A percentile compares a stretch with the other conserved stretches of the same genome.
These are phyloP conservation scores for Daldinia caldariorum DNA, from an alignment of 495 filamentous ascomycete species.

Conservation along the genomic window DNA sequence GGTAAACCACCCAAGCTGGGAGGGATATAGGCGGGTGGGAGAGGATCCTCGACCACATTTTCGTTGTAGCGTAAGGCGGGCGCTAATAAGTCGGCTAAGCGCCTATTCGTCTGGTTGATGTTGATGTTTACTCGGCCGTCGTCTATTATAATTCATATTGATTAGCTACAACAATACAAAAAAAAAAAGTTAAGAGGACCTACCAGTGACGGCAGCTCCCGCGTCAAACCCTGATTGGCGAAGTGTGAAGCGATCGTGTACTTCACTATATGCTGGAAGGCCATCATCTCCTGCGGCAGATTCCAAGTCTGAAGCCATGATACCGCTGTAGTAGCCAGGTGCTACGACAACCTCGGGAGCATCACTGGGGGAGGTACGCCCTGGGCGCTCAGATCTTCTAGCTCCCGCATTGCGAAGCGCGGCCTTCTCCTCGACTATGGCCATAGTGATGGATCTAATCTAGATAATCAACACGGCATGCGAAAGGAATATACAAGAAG, in stretches of 20 bases:
- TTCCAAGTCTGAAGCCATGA: slow-evolving; percentile 43
- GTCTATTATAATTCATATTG: slow-evolving; percentile 45
- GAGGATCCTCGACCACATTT: slow-evolving; percentile 48
- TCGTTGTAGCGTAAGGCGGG: slow-evolving; percentile 70
- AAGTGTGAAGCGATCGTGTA: slow-evolving; percentile 57
- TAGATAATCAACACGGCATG: slow-evolving; percentile 14
- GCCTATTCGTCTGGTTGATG: slow-evolving; percentile 71
- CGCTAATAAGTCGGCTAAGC: slow-evolving; percentile 70
- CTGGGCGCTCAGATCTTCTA: slow-evolving; percentile 1
- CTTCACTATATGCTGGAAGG: slow-evolving; percentile 58
- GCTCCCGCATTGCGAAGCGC: background rate
- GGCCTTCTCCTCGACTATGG: slow-evolving; percentile 34
- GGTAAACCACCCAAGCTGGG: slow-evolving; percentile 66
- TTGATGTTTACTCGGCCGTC: slow-evolving; percentile 81
- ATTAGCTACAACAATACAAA: slow-evolving; percentile 15
- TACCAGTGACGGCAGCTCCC: slow-evolving; percentile 57
- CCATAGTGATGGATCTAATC: slow-evolving; percentile 18
- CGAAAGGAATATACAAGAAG: background rate
- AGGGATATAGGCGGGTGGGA: slow-evolving; percentile 69
- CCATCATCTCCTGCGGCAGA: slow-evolving; percentile 48
- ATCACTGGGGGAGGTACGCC: slow-evolving; percentile 27
- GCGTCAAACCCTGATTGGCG: slow-evolving; percentile 61
- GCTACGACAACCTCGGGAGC: slow-evolving; percentile 29
- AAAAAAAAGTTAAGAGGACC: background rate
- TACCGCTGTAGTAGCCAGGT: slow-evolving; percentile 25